These are phyloP conservation scores for Asterionellopsis glacialis DNA, from an alignment of 108 stramenopile species.

Conservation along the genomic window DNA sequence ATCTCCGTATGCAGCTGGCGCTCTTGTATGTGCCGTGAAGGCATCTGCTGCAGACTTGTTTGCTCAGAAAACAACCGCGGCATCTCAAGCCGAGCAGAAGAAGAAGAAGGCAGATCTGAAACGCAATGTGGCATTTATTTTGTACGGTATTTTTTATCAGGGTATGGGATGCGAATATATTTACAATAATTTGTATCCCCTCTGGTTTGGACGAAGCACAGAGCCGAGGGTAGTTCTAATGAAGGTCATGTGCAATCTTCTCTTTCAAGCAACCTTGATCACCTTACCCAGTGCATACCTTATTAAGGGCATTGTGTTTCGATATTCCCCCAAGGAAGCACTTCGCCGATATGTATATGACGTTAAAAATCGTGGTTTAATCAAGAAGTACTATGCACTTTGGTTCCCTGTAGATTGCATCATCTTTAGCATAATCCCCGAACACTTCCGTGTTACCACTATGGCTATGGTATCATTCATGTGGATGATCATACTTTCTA, in stretches of 20 bases:
- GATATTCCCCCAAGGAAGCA: slow-evolving; percentile 26
- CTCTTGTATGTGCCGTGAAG: slow-evolving; percentile 53
- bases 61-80: slow-evolving; percentile 13
- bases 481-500: slow-evolving; percentile 50
- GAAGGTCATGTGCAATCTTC: slow-evolving; percentile 48
- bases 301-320: slow-evolving; percentile 41
- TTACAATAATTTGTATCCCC: slow-evolving; percentile 51
- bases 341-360: slow-evolving; percentile 38
- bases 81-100: not conserved
- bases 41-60: slow-evolving; percentile 37
- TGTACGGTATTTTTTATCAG: slow-evolving; percentile 64
- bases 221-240: slow-evolving; percentile 20
- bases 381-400: slow-evolving; percentile 44
- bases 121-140: slow-evolving; percentile 44
- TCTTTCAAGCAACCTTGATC: slow-evolving; percentile 35
- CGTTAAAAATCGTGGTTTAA: slow-evolving; percentile 38
- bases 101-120: slow-evolving; percentile 5
- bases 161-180: slow-evolving; percentile 52
- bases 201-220: slow-evolving; percentile 41
- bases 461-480: slow-evolving; percentile 59
- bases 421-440: slow-evolving; percentile 50
- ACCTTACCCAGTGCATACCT: slow-evolving; percentile 60
- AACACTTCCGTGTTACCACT: slow-evolving; percentile 44
- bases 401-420: slow-evolving; percentile 51
- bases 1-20: slow-evolving; percentile 50